Conservation (phyloP, 108 stramenopile species). For the Craspedostauros australis region DNA sequence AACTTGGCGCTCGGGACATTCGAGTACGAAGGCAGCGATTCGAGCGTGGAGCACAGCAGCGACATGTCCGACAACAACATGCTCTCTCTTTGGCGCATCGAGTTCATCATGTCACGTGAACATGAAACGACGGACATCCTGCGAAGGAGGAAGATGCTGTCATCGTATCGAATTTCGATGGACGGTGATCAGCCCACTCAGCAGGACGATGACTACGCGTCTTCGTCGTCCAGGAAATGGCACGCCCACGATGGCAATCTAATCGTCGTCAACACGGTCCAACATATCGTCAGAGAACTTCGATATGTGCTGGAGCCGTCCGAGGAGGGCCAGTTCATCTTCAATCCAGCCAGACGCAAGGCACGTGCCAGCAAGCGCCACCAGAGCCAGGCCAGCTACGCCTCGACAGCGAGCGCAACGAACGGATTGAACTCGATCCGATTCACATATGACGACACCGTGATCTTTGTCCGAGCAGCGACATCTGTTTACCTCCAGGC, state of each 20-base stretch:
- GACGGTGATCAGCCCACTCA: not conserved
- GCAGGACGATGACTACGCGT: slow-evolving; percentile 26
- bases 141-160: slow-evolving; percentile 11
- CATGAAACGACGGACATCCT: slow-evolving; percentile 30
- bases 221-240: slow-evolving; percentile 69
- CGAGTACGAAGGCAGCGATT: slow-evolving; percentile 75
- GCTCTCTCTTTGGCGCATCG: slow-evolving; percentile 49
- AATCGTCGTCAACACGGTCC: slow-evolving; percentile 62
- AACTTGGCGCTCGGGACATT: slow-evolving; percentile 68
- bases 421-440: not conserved
- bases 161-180: no score
- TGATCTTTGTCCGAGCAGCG: slow-evolving; percentile 77
- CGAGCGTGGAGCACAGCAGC: slow-evolving; percentile 16
- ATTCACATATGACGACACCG: slow-evolving; percentile 52
- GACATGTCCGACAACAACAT: slow-evolving; percentile 21
- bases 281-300: slow-evolving; percentile 71
- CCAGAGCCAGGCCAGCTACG: slow-evolving; percentile 1
- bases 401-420: not conserved
- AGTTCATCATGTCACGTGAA: slow-evolving; percentile 45
- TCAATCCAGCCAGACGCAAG: slow-evolving; percentile 28
- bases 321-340: slow-evolving; percentile 25
- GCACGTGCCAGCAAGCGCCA: not conserved
- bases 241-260: slow-evolving; percentile 74
- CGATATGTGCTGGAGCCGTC: slow-evolving; percentile 48
- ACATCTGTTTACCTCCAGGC: slow-evolving; percentile 80